These are phyloP conservation scores for Suhomyces canberraensis DNA, from an alignment of 805 yeast genomes.

Conservation along the genomic window DNA sequence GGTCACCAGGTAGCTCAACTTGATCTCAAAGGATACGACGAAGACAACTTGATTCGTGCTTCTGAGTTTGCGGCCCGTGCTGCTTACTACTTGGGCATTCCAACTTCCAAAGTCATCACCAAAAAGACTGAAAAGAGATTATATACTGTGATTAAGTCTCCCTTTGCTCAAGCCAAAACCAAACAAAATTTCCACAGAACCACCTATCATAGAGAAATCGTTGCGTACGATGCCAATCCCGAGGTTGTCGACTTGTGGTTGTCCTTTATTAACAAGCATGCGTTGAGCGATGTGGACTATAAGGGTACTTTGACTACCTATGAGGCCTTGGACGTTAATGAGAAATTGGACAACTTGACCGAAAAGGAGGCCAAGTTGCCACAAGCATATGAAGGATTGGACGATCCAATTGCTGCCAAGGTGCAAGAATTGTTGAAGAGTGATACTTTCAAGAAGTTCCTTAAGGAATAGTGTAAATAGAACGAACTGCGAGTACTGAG, in stretches of 20 bases:
- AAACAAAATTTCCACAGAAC: constrained; percentile 92
- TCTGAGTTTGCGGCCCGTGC: constrained; percentile 86
- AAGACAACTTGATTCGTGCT: constrained; percentile 67
- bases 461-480: constrained; percentile 15
- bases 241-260: constrained; percentile 82
- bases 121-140: constrained; percentile 69
- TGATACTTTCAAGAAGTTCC: constrained; percentile 62
- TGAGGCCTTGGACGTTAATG: constrained; percentile 32
- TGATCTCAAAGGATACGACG: constrained; percentile 67
- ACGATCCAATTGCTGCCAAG: constrained; percentile 56
- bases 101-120: constrained; percentile 73
- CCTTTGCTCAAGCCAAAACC: constrained; percentile 90
- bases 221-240: constrained; percentile 80
- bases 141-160: constrained; percentile 92
- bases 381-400: constrained; percentile 27
- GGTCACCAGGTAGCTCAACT: constrained; percentile 80
- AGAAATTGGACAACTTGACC: constrained; percentile 33
- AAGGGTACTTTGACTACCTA: constrained; percentile 59
- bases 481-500: no score
- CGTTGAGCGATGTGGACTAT: constrained; percentile 79
- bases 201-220: constrained; percentile 71
- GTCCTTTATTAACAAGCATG: constrained; percentile 71
- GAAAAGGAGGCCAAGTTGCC: constrained; percentile 30
- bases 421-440: constrained; percentile 70
- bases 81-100: constrained; percentile 86